Evolutionary conservation across 768 basidiomycete species (phyloP), one percentile per base, ranked within the genome.

Genomic region (Calocybe cyanea): DNA sequence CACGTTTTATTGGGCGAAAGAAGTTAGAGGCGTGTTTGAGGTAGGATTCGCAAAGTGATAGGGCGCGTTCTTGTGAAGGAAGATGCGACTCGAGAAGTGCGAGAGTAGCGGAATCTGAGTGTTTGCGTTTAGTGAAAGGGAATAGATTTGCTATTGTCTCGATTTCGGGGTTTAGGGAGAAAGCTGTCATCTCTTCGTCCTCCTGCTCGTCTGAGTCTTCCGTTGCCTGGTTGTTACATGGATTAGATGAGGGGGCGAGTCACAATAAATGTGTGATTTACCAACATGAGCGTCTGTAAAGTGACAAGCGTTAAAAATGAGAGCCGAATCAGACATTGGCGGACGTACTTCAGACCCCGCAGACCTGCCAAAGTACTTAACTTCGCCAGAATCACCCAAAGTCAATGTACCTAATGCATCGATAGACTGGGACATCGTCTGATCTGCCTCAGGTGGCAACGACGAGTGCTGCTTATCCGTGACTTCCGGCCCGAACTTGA

Each of bases 321-420:
- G 37, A 32, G 1, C 3, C 13, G 4, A 10, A 0, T 13, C 7
- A 14, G 21, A 45, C 23, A 38, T 23, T 34, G 30, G 9, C 5
- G n/a, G 4, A 19, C 43, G 35, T 40, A 77, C 73, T 68, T 83
- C 81, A n/a, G 79, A 75, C 2, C 81, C 81, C 30, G 79, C 82
- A 7, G 79, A 79, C 20, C 78, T 67, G 14, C 83, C 83, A 53
- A 82, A 81, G 55, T 83, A 85, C 53, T 77, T 80, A 46, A 78
- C 69, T 46, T 78, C 70, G 14, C 83, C 83, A 11, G 77, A 71
- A 41, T 78, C 78, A 21, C 75, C 76, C 8, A 85, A 61, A 2
- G 81, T 81, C 43, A 85, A 55, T 1, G 83, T 82, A 0, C 83
- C 83, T n/a, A 83, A 62, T 0, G 79, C 79, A 46, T 80, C 81